A percentile compares a stretch with the other conserved stretches of the same genome.
Conservation (phyloP, 371 early-diverging fungal genomes). For the Circinella umbellata region DNA sequence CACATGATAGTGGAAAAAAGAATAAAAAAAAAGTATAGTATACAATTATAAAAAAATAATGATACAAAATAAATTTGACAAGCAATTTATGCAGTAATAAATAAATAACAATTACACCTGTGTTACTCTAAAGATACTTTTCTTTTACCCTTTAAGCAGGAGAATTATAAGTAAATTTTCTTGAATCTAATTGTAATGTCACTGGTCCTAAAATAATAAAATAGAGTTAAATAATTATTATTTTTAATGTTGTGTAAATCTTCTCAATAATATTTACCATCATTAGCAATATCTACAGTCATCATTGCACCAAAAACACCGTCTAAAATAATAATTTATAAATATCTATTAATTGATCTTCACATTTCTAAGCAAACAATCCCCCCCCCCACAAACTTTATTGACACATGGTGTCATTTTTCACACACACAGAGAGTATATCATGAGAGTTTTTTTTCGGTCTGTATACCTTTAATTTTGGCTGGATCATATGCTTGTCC, state of each 20-base stretch:
- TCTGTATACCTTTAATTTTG: constrained; percentile 79
- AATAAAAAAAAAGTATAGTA: background rate
- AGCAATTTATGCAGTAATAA: background rate
- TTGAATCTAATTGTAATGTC: constrained; percentile 6
- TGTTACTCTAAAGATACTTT: background rate
- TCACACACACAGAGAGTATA: background rate
- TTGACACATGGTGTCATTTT: background rate
- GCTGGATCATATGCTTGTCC: constrained; percentile 64
- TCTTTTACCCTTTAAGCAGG: background rate
- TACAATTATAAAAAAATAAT: too few species aligned
- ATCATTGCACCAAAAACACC: constrained; percentile 89
- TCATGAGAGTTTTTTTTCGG: background rate
- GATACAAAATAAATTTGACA: background rate
- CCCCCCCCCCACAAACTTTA: background rate
- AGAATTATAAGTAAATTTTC: constrained; percentile 6
- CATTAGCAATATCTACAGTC: constrained; percentile 85
- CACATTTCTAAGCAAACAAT: background rate
- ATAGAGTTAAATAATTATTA: background rate
- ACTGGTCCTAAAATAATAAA: background rate
- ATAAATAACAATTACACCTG: background rate
- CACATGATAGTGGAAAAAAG: too few species aligned
- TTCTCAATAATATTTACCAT: constrained; percentile 42
- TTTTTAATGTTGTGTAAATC: background rate
- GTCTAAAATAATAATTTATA: constrained; percentile 39
- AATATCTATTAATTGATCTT: too few species aligned